Evolutionary conservation across 768 basidiomycete species (phyloP).

Genomic region (Boletus subparvulus): DNA sequence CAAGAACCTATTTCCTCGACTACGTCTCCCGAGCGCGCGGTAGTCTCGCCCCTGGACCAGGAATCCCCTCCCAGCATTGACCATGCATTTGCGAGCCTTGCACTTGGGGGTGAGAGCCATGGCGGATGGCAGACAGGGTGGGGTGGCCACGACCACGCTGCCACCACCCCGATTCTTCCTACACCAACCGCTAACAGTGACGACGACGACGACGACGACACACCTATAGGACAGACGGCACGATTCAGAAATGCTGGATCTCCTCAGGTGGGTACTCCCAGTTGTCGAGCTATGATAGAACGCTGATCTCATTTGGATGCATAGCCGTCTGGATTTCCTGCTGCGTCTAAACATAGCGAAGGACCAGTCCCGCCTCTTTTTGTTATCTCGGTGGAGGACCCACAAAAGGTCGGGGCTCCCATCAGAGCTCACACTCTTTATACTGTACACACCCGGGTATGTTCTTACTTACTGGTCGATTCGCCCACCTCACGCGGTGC

Average conservation of each 20-base stretch:
- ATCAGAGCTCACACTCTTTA: constrained; percentile 95
- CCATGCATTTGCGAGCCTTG: constrained; percentile 43
- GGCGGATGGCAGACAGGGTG: constrained; percentile 56
- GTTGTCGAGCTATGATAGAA: neutral
- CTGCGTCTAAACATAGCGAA: constrained; percentile 29
- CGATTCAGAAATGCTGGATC: constrained; percentile 32
- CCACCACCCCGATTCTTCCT: constrained; percentile 19
- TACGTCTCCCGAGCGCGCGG: constrained; percentile 27
- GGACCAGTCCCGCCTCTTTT: constrained; percentile 69
- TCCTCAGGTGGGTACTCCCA: constrained; percentile 16
- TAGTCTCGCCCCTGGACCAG: constrained; percentile 32
- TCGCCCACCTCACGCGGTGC: neutral
- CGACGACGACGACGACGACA: constrained; percentile 59
- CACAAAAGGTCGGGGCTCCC: constrained; percentile 95
- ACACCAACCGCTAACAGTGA: constrained; percentile 34
- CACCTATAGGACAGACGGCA: constrained; percentile 54
- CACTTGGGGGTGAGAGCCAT: constrained; percentile 46
- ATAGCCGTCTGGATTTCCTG: constrained; percentile 19
- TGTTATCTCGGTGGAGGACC: constrained; percentile 90
- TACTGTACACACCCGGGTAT: constrained; percentile 86
- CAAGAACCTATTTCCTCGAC: constrained; percentile 10
- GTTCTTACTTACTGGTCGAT: constrained; percentile 19
- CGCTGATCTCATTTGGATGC: neutral
- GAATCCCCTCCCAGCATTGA: constrained; percentile 23
- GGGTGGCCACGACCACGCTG: constrained; percentile 33